Evolutionary conservation across 192 early-diverging fungal genomes (phyloP).

Genomic region (Podila epicladia): DNA sequence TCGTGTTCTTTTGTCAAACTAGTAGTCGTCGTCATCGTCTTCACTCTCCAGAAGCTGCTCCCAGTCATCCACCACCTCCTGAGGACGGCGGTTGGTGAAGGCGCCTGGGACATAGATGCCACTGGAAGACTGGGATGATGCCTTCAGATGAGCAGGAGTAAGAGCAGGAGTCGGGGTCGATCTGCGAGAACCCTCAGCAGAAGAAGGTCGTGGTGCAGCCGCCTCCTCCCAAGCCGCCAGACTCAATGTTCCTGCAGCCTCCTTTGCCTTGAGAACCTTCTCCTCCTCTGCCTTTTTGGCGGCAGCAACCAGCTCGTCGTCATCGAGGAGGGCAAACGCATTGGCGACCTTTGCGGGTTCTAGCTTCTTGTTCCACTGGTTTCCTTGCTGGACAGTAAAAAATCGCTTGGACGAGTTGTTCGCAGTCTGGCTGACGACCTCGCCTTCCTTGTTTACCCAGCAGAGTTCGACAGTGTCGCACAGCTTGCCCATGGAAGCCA

Average conservation of each 20-base stretch:
- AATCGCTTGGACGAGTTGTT: constrained; percentile 31
- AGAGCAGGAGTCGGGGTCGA: not conserved
- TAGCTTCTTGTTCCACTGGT: constrained; percentile 24
- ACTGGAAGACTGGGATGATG: constrained; percentile 27
- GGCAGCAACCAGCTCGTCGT: constrained; percentile 40
- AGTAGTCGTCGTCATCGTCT: not conserved
- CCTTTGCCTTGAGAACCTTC: constrained; percentile 41
- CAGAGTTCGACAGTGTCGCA: constrained; percentile 60
- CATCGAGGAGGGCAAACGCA: constrained; percentile 41
- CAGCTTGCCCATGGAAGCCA: constrained; percentile 40
- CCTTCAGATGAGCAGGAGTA: not conserved
- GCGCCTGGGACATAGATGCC: constrained; percentile 9
- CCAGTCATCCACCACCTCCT: constrained; percentile 49
- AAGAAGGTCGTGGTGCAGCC: constrained; percentile 9
- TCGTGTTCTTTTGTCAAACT: too few relatives aligned
- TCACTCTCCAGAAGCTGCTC: constrained; percentile 45
- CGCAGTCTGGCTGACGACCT: constrained; percentile 55
- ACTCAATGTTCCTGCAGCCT: constrained; percentile 45
- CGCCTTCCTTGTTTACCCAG: constrained; percentile 64
- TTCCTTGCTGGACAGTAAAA: constrained; percentile 20
- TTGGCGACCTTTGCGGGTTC: constrained; percentile 26
- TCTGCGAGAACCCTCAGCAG: not conserved
- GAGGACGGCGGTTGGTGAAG: constrained; percentile 17
- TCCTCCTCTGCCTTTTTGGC: constrained; percentile 42
- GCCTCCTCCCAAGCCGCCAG: constrained; percentile 46